These are phyloP conservation scores for Pseudonitzschia multiseries DNA, from an alignment of 108 stramenopile genomes.

Conservation along the genomic window DNA sequence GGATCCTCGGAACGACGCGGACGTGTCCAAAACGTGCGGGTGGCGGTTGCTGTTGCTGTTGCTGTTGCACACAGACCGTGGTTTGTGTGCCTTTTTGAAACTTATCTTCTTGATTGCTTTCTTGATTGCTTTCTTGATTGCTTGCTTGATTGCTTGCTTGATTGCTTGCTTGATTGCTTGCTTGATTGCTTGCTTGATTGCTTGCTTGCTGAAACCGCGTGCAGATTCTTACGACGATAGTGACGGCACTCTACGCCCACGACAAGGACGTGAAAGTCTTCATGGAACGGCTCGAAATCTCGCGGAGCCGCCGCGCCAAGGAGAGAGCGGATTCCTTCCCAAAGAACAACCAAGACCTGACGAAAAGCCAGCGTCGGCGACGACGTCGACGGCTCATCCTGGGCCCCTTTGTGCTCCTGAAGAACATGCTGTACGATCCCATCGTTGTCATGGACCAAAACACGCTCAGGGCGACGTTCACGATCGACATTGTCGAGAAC, in stretches of 20 bases:
- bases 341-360: neutral
- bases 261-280: slow-evolving; percentile 6
- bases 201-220: too few relatives aligned
- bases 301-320: neutral
- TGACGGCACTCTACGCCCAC: slow-evolving; percentile 16
- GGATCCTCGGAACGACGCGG: too few relatives aligned
- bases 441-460: slow-evolving; percentile 27
- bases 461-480: slow-evolving; percentile 41
- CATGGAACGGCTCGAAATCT: slow-evolving; percentile 7
- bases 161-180: too few relatives aligned
- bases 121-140: too few relatives aligned
- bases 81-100: too few relatives aligned
- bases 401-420: slow-evolving; percentile 35
- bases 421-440: slow-evolving; percentile 49
- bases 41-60: too few relatives aligned
- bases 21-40: too few relatives aligned
- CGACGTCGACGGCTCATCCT: slow-evolving; percentile 22
- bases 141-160: too few relatives aligned
- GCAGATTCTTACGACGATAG: slow-evolving; percentile 10
- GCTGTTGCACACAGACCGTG: too few relatives aligned
- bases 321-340: neutral
- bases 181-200: too few relatives aligned
- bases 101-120: too few relatives aligned
- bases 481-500: slow-evolving; percentile 40
- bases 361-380: slow-evolving; percentile 16